A percentile compares a stretch with the other conserved stretches of the same genome.
These are phyloP conservation scores for Chaetomium sp. DNA, from an alignment of 2,329 filamentous ascomycete genomes.

Conservation along the genomic window DNA sequence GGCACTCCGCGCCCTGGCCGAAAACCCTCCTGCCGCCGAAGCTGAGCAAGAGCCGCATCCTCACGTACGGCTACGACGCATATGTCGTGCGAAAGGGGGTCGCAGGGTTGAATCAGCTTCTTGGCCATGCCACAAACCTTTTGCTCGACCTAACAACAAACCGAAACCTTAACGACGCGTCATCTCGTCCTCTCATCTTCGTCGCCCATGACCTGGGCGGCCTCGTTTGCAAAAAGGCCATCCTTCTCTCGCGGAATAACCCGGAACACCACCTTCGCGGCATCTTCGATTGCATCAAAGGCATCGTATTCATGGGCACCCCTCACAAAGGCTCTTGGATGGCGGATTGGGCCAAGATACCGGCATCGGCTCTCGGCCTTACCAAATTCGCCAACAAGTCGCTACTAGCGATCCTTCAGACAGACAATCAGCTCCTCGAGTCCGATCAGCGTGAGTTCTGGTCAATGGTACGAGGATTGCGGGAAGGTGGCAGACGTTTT, in stretches of 20 bases:
- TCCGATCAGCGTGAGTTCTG: slow-evolving; percentile 35
- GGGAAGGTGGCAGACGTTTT: slow-evolving; percentile 26
- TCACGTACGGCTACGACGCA: slow-evolving; percentile 47
- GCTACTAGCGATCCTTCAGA: slow-evolving; percentile 37
- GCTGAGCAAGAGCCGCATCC: slow-evolving; percentile 40
- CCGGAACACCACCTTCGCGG: slow-evolving; percentile 37
- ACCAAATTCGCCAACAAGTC: slow-evolving; percentile 40
- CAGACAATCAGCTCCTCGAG: slow-evolving; percentile 36
- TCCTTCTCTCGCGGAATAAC: slow-evolving; percentile 40
- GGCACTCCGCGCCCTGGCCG: slow-evolving; percentile 38
- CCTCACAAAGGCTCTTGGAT: slow-evolving; percentile 42
- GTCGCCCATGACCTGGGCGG: slow-evolving; percentile 46
- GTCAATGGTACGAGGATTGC: slow-evolving; percentile 35
- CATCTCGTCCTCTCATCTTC: slow-evolving; percentile 41
- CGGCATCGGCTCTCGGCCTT: slow-evolving; percentile 37
- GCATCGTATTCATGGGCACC: slow-evolving; percentile 45
- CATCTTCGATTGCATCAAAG: slow-evolving; percentile 37
- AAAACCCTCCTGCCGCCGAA: slow-evolving; percentile 38
- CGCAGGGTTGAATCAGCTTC: slow-evolving; percentile 36
- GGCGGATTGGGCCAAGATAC: slow-evolving; percentile 41
- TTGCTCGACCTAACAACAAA: slow-evolving; percentile 37
- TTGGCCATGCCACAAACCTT: slow-evolving; percentile 40
- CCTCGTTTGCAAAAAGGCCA: slow-evolving; percentile 44
- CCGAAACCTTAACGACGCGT: slow-evolving; percentile 28
- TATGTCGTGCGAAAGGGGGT: slow-evolving; percentile 33